These are phyloP conservation scores for Beauveria bassiana DNA, from an alignment of 2,329 filamentous ascomycete species.

Conservation along the genomic window DNA sequence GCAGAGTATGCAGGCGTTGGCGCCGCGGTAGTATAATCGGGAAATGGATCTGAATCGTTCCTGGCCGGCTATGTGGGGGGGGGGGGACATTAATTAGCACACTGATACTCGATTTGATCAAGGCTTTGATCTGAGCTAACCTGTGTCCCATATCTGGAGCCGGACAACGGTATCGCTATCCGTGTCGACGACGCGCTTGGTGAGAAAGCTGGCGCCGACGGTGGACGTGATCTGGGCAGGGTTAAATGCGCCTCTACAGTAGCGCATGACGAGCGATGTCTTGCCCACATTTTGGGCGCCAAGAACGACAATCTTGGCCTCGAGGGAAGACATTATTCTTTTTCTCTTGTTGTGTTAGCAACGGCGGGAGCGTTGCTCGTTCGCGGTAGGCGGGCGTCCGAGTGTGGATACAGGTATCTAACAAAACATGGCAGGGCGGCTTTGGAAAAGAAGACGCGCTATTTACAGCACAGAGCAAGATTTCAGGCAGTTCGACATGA, in stretches of 20 bases:
- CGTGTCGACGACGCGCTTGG: constrained; percentile 71
- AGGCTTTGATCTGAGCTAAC: constrained; percentile 25
- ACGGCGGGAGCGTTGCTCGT: neutral
- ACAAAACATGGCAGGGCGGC: neutral
- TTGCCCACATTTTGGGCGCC: constrained; percentile 75
- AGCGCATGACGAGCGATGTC: constrained; percentile 69
- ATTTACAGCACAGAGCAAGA: constrained; percentile 1
- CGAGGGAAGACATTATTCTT: constrained; percentile 50
- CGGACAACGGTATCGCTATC: constrained; percentile 81
- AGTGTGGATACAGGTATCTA: neutral
- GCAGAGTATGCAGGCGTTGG: constrained; percentile 87
- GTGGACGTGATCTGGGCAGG: constrained; percentile 59
- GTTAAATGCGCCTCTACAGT: constrained; percentile 64
- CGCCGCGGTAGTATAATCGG: constrained; percentile 90
- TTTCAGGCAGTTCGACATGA: neutral
- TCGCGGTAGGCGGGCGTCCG: neutral
- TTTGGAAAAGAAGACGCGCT: neutral
- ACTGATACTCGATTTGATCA: neutral
- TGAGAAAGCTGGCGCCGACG: constrained; percentile 73
- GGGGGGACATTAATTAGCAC: constrained; percentile 11
- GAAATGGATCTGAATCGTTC: constrained; percentile 94
- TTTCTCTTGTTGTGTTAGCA: neutral
- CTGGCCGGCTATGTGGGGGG: constrained; percentile 58
- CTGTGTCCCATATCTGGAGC: constrained; percentile 95
- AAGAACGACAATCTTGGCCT: constrained; percentile 76